Conservation (phyloP, 257 asterid genomes). For the Lycium barbarum region DNA sequence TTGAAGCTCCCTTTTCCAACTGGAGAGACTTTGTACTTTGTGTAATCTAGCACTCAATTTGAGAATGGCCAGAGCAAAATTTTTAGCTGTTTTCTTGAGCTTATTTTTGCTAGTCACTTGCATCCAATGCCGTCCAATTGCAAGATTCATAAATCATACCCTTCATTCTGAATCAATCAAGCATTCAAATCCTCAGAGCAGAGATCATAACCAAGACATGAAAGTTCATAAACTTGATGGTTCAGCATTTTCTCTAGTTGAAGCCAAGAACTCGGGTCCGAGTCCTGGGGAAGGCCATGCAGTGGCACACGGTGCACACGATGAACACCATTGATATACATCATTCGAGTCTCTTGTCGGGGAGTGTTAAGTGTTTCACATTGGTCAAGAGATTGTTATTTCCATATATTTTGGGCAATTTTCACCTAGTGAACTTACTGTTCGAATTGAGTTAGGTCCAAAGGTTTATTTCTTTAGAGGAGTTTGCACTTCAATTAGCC, state of each 20-base stretch:
- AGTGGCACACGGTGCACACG: background rate
- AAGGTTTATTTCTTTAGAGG: background rate
- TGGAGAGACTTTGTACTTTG: too few species aligned
- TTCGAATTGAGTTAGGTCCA: background rate
- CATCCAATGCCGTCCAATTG: constrained; percentile 23
- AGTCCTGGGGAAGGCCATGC: constrained; percentile 23
- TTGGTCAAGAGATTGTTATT: background rate
- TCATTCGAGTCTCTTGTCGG: background rate
- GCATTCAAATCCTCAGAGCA: background rate
- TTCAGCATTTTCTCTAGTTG: background rate
- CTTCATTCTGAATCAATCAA: constrained; percentile 10
- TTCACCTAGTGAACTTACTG: background rate
- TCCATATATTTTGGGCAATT: background rate
- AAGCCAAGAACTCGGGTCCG: constrained; percentile 13
- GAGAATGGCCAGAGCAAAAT: background rate
- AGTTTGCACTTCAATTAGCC: background rate
- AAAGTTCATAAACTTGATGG: background rate
- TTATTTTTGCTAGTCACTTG: background rate
- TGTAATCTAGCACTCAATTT: too few species aligned
- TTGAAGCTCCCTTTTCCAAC: too few species aligned
- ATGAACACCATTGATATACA: background rate
- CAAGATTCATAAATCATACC: background rate
- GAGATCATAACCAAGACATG: background rate
- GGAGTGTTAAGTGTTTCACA: background rate
- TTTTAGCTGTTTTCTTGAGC: background rate